Conservation (phyloP, 257 asterid genomes). For the Ilex asprella region DNA sequence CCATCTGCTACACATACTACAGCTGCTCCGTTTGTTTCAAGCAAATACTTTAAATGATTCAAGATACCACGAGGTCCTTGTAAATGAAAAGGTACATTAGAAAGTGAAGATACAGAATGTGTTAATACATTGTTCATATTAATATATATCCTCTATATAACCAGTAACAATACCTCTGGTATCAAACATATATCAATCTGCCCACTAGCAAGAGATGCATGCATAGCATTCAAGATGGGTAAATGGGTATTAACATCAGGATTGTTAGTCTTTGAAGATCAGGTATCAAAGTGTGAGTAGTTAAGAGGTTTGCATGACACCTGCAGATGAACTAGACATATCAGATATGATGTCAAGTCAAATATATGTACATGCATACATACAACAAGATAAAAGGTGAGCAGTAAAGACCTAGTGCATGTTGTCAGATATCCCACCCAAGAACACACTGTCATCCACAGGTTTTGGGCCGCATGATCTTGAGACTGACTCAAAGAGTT, state of each 20-base stretch:
- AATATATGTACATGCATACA: no score
- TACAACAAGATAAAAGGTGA: no score
- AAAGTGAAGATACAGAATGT: no score
- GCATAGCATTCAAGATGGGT: no score
- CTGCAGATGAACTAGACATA: no score
- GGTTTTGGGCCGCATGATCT: slow-evolving; percentile 91
- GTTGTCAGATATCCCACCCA: slow-evolving; percentile 61
- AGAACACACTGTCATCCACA: slow-evolving; percentile 64
- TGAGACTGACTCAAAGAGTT: slow-evolving; percentile 77
- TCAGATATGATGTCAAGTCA: no score
- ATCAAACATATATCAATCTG: slow-evolving; percentile 92
- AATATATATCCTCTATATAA: not conserved
- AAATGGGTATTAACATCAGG: no score
- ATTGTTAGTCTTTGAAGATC: no score
- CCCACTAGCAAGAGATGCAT: slow-evolving; percentile 97
- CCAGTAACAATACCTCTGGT: slow-evolving; percentile 62
- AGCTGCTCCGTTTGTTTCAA: slow-evolving; percentile 87
- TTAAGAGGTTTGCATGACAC: no score
- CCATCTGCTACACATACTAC: slow-evolving; percentile 97
- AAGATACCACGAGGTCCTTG: slow-evolving; percentile 96
- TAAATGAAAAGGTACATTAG: no score
- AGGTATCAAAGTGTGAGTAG: no score
- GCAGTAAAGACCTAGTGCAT: slow-evolving; percentile 30
- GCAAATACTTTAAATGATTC: slow-evolving; percentile 71
- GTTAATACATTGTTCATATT: no score